Conservation (phyloP, 78 protist species). For the Isochrysis galbana region DNA sequence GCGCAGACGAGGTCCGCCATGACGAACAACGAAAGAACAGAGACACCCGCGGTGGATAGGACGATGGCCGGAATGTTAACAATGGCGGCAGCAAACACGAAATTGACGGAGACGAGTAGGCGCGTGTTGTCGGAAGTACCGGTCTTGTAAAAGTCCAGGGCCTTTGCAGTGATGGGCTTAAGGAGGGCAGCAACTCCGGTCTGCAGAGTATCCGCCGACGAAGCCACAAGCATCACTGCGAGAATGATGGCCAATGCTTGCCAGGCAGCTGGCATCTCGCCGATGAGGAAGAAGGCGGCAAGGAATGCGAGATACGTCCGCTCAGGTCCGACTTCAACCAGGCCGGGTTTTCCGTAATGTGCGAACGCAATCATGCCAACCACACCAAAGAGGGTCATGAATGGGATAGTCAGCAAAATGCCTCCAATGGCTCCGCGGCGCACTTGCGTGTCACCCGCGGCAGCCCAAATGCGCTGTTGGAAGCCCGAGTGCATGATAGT, state of each 20-base stretch:
- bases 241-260: not conserved
- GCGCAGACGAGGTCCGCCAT: conserved; percentile 20
- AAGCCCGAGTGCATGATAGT: not conserved
- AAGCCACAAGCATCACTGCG: not conserved
- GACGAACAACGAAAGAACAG: not conserved
- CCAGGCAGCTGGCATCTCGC: not conserved
- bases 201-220: not conserved
- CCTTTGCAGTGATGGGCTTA: not conserved
- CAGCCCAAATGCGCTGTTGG: conserved; percentile 19
- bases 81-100: not conserved
- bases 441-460: not conserved
- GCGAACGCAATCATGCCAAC: not conserved
- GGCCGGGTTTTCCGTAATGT: not conserved
- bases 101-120: not conserved
- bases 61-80: conserved; percentile 2
- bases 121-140: not conserved
- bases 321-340: too few relatives aligned
- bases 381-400: not conserved
- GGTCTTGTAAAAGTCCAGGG: not conserved
- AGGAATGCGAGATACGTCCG: too few relatives aligned
- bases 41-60: not conserved
- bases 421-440: not conserved
- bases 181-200: not conserved
- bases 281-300: not conserved
- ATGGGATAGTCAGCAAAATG: not conserved